Conservation (phyloP, 176 grass and related monocot species). For the Calamus simplicifolius region DNA sequence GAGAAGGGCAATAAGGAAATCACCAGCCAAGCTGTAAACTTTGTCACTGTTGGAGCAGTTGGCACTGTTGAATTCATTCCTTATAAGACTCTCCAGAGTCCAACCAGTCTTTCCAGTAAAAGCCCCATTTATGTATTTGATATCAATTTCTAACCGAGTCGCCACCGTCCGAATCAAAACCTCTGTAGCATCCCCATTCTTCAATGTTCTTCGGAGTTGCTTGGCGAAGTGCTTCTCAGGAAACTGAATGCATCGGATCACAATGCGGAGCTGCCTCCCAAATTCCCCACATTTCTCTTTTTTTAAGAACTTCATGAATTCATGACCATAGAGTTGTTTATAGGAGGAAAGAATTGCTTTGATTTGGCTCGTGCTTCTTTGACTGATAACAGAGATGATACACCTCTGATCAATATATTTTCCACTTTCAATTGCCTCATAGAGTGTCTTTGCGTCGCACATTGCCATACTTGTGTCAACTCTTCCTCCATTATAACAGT, state of each 20-base stretch:
- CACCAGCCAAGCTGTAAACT: slow-evolving; percentile 19
- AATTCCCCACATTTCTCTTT: slow-evolving; percentile 26
- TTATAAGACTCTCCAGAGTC: slow-evolving; percentile 35
- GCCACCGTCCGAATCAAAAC: slow-evolving; percentile 16
- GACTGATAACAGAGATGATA: slow-evolving; percentile 16
- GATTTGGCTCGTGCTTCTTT: slow-evolving; percentile 29
- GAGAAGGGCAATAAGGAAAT: slow-evolving; percentile 28
- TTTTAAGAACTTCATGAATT: slow-evolving; percentile 35
- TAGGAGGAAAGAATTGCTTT: slow-evolving; percentile 24
- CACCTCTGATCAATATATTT: slow-evolving; percentile 25
- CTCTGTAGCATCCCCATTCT: neutral
- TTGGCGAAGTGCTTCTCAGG: slow-evolving; percentile 34
- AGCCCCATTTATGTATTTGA: slow-evolving; percentile 22
- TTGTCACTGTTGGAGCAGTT: slow-evolving; percentile 4
- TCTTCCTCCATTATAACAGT: slow-evolving; percentile 14
- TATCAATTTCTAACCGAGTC: slow-evolving; percentile 22
- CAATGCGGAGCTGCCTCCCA: slow-evolving; percentile 1
- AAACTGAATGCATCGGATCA: slow-evolving; percentile 28
- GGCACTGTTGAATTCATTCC: slow-evolving; percentile 27
- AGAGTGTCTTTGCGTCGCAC: slow-evolving; percentile 38
- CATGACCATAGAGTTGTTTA: slow-evolving; percentile 35
- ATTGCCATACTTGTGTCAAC: slow-evolving; percentile 31
- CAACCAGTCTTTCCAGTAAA: slow-evolving; percentile 31
- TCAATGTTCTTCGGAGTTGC: slow-evolving; percentile 9
- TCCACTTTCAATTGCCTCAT: slow-evolving; percentile 35